phyloP scores from a whole-genome alignment of 1,139 yeast species.

The Geotrichum fermentans region DNA sequence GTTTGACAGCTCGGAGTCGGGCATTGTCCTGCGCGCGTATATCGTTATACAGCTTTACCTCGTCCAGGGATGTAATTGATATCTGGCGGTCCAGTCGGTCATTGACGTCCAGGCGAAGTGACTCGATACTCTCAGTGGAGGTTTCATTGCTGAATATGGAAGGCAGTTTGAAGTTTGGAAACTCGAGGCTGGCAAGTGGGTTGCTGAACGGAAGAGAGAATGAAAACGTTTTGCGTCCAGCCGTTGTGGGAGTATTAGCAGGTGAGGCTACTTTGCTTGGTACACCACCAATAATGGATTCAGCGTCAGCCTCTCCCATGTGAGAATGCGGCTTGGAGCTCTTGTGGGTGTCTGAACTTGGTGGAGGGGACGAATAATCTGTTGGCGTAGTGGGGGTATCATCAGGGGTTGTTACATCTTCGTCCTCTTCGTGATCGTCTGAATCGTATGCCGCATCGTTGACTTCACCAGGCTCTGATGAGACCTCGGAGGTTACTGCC shows the following conservation, averaged over 20 bases:
- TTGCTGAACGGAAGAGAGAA: conserved; percentile 35
- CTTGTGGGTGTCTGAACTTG: not conserved
- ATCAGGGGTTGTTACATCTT: not conserved
- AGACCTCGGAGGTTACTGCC: too few relatives aligned
- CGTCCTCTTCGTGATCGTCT: conserved; percentile 1
- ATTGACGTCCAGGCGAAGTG: conserved; percentile 8
- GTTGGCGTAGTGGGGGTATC: not conserved
- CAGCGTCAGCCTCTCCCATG: conserved; percentile 29
- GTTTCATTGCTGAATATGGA: conserved; percentile 22
- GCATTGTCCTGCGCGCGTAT: conserved; percentile 60
- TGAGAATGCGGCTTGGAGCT: conserved; percentile 8
- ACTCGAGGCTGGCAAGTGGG: conserved; percentile 30
- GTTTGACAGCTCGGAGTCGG: conserved; percentile 62
- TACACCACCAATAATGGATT: conserved; percentile 34
- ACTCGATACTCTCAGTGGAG: conserved; percentile 1
- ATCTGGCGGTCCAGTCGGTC: conserved; percentile 50
- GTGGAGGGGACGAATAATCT: not conserved
- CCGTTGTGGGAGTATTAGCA: conserved; percentile 7
- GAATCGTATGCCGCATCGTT: not conserved
- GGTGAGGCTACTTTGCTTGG: too few relatives aligned
- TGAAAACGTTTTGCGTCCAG: conserved; percentile 27
- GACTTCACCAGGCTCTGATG: not conserved
- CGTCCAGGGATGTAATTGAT: conserved; percentile 59
- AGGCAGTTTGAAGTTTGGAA: conserved; percentile 24
- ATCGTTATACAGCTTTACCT: conserved; percentile 52